These are phyloP conservation scores for Starmera quercuum DNA, from an alignment of 805 yeast genomes.

Conservation along the genomic window DNA sequence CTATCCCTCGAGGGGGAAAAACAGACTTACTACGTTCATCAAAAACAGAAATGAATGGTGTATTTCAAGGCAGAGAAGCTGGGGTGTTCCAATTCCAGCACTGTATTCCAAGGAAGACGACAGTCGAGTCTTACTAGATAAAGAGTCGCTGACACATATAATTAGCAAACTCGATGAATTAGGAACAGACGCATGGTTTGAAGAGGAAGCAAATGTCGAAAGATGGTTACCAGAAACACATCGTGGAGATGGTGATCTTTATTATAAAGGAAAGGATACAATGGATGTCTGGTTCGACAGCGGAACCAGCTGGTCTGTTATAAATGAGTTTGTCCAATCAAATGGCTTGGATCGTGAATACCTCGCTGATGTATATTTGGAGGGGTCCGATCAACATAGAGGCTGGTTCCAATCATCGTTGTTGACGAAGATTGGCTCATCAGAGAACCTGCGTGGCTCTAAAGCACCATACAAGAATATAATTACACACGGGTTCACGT, in stretches of 20 bases:
- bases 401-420: constrained; percentile 98
- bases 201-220: constrained; percentile 36
- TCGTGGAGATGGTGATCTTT: constrained; percentile 33
- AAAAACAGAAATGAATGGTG: constrained; percentile 91
- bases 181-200: constrained; percentile 84
- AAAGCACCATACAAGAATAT: constrained; percentile 65
- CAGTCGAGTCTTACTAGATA: constrained; percentile 57
- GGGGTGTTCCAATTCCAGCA: constrained; percentile 99
- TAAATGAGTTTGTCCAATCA: constrained; percentile 31
- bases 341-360: constrained; percentile 30
- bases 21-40: constrained; percentile 66
- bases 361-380: constrained; percentile 80
- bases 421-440: constrained; percentile 59
- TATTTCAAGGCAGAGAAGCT: constrained; percentile 87
- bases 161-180: constrained; percentile 44
- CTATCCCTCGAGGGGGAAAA: constrained; percentile 64
- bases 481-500: constrained; percentile 88
- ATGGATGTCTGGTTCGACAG: constrained; percentile 99
- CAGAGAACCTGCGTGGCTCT: constrained; percentile 13
- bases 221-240: constrained; percentile 69
- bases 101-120: constrained; percentile 48
- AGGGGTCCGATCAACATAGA: constrained; percentile 97
- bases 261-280: constrained; percentile 72
- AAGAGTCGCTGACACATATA: constrained; percentile 47
- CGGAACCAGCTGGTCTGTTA: constrained; percentile 82